Evolutionary conservation across 257 asterid genomes (phyloP).

Genomic region (Rehmannia glutinosa): DNA sequence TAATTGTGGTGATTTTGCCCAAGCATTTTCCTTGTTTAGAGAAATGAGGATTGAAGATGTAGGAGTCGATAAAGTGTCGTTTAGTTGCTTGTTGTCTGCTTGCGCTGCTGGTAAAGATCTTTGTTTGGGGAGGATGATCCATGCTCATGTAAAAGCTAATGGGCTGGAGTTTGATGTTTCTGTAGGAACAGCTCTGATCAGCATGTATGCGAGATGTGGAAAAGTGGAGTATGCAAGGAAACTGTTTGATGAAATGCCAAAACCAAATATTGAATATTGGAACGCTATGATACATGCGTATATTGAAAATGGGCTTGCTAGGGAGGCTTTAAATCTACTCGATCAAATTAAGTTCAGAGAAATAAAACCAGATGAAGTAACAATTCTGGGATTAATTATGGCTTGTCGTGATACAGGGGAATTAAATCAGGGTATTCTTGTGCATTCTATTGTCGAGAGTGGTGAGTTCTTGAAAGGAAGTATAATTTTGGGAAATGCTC

Average conservation of each 20-base stretch:
- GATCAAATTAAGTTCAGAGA: slow-evolving; percentile 22
- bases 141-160: slow-evolving; percentile 28
- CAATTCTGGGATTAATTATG: slow-evolving; percentile 41
- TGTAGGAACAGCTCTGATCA: slow-evolving; percentile 37
- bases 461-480: slow-evolving; percentile 18
- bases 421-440: slow-evolving; percentile 20
- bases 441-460: slow-evolving; percentile 35
- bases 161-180: slow-evolving; percentile 33
- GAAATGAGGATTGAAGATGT: slow-evolving; percentile 27
- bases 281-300: slow-evolving; percentile 42
- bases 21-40: slow-evolving; percentile 29
- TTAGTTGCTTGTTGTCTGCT: slow-evolving; percentile 39
- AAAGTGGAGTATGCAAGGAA: slow-evolving; percentile 26
- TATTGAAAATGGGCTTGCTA: slow-evolving; percentile 29
- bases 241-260: slow-evolving; percentile 38
- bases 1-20: slow-evolving; percentile 14
- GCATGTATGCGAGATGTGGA: slow-evolving; percentile 38
- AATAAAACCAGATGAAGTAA: slow-evolving; percentile 34
- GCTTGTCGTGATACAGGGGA: slow-evolving; percentile 48
- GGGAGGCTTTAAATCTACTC: slow-evolving; percentile 30
- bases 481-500: slow-evolving; percentile 38
- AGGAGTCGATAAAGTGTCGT: slow-evolving; percentile 35
- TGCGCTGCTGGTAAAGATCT: slow-evolving; percentile 30
- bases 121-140: slow-evolving; percentile 32
- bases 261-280: slow-evolving; percentile 35